Base-by-base conservation (phyloP, 1,284 basidiomycete species). In the Irpex sp. region DNA sequence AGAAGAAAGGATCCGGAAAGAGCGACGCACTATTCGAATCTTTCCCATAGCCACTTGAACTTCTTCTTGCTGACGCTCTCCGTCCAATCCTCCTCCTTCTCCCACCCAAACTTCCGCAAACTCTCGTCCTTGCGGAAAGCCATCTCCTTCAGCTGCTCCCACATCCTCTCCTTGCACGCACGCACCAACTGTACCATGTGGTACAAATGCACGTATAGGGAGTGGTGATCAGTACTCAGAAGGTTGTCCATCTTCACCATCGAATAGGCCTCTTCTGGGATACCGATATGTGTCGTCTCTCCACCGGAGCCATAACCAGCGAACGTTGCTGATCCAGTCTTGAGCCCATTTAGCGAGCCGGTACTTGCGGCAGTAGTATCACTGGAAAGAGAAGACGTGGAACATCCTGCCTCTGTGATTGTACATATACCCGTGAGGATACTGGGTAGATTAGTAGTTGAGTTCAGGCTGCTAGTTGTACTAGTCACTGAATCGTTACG, bases 81-180 rank as follows among this genome's bases (percentile, higher is more conserved):
- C 65, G 78, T 80, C 42, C 85, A 72, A 60, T 83, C 80, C 60
- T 85, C 83, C 63, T 83, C 84, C 54, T 86, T 82, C 89, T 45
- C 39, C 39, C 88, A 91, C 14, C 88, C 88, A 65, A 83, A 80
- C 39, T 77, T 77, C 58, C 73, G 69, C 56, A 90, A 71, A 61
- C 81, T 77, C 9, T 78, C 75, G 58, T 77, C 78, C 57, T 80
- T 75, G 64, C 84, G 83, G 48, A 79, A 76, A 69, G 86, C 78
- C 59, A 82, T 78, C 65, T 84, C 82, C 63, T 81, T 79, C 59
- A 91, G 76, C 64, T 89, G 87, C 63, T 90, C 88, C 87, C 88
- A 91, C 86, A 91, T 89, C 39, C 87, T 84, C 71, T 91, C 89
- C 71, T 86, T 82, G 66, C 83, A 85, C 10, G 83, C 85, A 10